phyloP scores from a whole-genome alignment of 257 asterid species.

The Craterostigma plantagineum region DNA sequence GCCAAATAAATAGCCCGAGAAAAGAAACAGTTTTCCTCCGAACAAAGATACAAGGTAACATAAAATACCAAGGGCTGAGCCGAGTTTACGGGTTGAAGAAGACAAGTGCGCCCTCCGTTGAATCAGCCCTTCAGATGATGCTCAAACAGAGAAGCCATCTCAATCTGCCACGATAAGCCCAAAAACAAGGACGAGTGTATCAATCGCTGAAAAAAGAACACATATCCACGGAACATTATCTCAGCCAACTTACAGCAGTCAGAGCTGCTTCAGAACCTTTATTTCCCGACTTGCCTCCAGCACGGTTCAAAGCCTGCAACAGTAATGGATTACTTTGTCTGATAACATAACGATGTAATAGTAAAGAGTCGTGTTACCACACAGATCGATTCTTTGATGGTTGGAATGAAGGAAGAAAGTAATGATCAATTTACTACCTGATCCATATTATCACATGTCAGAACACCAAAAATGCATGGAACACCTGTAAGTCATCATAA shows the following conservation, averaged over 20 bases:
- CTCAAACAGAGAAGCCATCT: constrained; percentile 85
- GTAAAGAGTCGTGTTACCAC: constrained; percentile 2
- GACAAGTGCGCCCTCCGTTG: too few species aligned
- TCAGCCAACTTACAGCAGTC: constrained; percentile 55
- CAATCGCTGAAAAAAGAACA: neutral
- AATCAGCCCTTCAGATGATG: constrained; percentile 46
- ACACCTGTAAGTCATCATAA: too few species aligned
- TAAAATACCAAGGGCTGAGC: too few species aligned
- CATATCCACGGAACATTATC: too few species aligned
- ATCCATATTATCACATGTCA: constrained; percentile 80
- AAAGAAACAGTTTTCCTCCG: too few species aligned
- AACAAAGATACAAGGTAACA: too few species aligned
- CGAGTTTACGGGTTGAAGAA: too few species aligned
- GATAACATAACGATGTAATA: neutral
- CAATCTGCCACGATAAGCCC: constrained; percentile 61
- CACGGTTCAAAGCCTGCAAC: constrained; percentile 74
- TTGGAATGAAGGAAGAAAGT: neutral
- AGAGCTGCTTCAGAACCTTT: constrained; percentile 90
- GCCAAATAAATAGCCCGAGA: too few species aligned
- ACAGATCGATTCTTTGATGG: neutral
- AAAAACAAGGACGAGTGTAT: neutral
- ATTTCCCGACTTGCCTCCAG: constrained; percentile 89
- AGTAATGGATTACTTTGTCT: neutral
- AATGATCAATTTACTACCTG: constrained; percentile 34
- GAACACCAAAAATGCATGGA: constrained; percentile 89